Evolutionary conservation across 441 rosid genomes (phyloP), one percentile per base, ranked within the genome.

Genomic region (Lepidium campestre): DNA sequence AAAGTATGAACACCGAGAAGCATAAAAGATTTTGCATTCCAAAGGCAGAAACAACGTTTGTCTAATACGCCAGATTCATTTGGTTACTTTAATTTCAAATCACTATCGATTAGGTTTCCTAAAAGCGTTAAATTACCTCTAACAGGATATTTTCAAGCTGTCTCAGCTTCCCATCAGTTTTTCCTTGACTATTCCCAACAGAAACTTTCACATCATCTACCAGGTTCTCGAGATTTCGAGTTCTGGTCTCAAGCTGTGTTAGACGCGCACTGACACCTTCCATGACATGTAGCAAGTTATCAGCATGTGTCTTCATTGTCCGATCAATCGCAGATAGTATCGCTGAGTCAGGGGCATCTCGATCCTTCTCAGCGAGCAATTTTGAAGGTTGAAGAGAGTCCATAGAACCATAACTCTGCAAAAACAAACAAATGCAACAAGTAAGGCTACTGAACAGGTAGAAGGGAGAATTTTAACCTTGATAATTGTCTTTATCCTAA

Each of bases 201-300:
- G 89, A 81, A 31, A 78, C 72, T 79, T 90, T 93, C 77, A 93
- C 79, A 79, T 88, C 97, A 77, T 90, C 97, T 13, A 93, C 83
- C 41, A 91, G 68, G 53, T 67, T 75, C 85, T 92, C 96, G 2
- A 92, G 83, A 69, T 76, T 67, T 9, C 81, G 80, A 14, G 85
- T 84, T 75, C 93, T 84, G 65, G 78, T 84, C 79, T 93, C 98
- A 75, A 93, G 77, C 67, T 88, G 98, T 2, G 89, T 86, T 18
- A 93, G 73, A n/a, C 93, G 85, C 9, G 93, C 86, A 71, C 93
- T 83, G 39, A 93, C 82, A 68, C 85, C 85, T 73, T 88, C 94
- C 75, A 90, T 66, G 13, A 66, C 84, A 73, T 85, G 85, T 58
- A 88, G 40, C 85, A 90, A 67, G 62, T 73, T 82, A 76, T 93